phyloP scores from a whole-genome alignment of 1,139 yeast species.

The Pichia sp. region DNA sequence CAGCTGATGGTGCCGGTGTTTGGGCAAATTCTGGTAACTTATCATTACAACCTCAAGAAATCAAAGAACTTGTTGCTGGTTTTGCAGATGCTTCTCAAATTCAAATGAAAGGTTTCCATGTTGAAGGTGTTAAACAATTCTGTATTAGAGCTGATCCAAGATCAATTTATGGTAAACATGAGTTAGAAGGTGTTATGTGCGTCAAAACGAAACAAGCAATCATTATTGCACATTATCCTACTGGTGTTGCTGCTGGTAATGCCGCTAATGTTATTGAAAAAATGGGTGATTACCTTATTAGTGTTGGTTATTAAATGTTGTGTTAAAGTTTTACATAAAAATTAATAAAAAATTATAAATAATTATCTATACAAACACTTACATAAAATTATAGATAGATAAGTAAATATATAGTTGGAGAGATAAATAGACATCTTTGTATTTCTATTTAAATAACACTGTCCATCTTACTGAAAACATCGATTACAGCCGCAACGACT shows the following conservation, averaged over 20 bases:
- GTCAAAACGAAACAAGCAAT: conserved; percentile 94
- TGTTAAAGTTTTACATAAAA: neutral
- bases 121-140: conserved; percentile 82
- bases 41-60: conserved; percentile 63
- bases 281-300: conserved; percentile 87
- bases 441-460: conserved; percentile 23
- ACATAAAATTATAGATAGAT: neutral
- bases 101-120: conserved; percentile 80
- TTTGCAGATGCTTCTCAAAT: conserved; percentile 72
- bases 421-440: neutral
- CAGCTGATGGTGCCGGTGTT: conserved; percentile 87
- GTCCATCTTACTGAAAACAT: conserved; percentile 58
- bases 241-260: conserved; percentile 86
- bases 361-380: neutral
- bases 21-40: conserved; percentile 87
- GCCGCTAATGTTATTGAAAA: conserved; percentile 93
- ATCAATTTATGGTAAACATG: conserved; percentile 88
- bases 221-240: conserved; percentile 89
- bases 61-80: conserved; percentile 67
- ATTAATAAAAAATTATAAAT: neutral
- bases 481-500: conserved; percentile 80
- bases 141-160: conserved; percentile 86
- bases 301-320: conserved; percentile 61
- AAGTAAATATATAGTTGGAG: too few relatives aligned
- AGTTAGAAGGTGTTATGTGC: conserved; percentile 78